Evolutionary conservation across 2,329 filamentous ascomycete genomes (phyloP).

Genomic region (Exophiala lecanii-corni): DNA sequence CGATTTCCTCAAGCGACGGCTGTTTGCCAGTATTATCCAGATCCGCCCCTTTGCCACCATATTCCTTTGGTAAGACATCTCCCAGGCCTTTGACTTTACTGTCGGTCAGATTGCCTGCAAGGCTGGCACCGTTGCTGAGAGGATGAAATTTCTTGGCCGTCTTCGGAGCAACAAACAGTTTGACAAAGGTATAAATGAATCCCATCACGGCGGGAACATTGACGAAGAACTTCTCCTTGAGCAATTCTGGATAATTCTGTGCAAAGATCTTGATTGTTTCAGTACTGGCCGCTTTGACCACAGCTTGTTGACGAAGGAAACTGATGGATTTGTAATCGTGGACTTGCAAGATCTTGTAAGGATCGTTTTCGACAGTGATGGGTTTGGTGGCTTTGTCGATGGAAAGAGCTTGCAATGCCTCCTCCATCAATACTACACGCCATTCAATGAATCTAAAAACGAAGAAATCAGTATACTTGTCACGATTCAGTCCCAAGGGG

Average conservation of each 20-base stretch:
- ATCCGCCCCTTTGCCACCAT: constrained; percentile 70
- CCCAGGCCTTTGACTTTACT: constrained; percentile 35
- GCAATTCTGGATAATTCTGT: constrained; percentile 80
- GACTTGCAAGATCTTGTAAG: constrained; percentile 86
- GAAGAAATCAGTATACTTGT: constrained; percentile 6
- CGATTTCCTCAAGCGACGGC: constrained; percentile 12
- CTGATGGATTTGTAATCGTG: constrained; percentile 89
- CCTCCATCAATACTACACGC: constrained; percentile 87
- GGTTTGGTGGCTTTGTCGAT: constrained; percentile 63
- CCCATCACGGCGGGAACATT: constrained; percentile 91
- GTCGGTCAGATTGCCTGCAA: constrained; percentile 60
- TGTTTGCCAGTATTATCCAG: constrained; percentile 18
- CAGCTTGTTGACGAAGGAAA: constrained; percentile 76
- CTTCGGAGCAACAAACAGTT: constrained; percentile 67
- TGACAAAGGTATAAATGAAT: constrained; percentile 73
- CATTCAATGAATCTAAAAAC: constrained; percentile 72
- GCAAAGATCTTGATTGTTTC: constrained; percentile 79
- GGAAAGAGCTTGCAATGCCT: constrained; percentile 69
- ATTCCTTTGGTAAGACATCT: constrained; percentile 64
- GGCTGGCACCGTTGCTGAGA: constrained; percentile 65
- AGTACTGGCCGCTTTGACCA: constrained; percentile 69
- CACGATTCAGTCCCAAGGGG: not conserved
- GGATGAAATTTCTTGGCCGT: constrained; percentile 77
- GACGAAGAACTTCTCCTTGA: constrained; percentile 91
- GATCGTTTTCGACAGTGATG: constrained; percentile 71